Percentiles rank a stretch among this genome's conserved stretches.
Evolutionary conservation across 805 yeast genomes (phyloP).

Genomic region (Kluyveromyces aestuarii): DNA sequence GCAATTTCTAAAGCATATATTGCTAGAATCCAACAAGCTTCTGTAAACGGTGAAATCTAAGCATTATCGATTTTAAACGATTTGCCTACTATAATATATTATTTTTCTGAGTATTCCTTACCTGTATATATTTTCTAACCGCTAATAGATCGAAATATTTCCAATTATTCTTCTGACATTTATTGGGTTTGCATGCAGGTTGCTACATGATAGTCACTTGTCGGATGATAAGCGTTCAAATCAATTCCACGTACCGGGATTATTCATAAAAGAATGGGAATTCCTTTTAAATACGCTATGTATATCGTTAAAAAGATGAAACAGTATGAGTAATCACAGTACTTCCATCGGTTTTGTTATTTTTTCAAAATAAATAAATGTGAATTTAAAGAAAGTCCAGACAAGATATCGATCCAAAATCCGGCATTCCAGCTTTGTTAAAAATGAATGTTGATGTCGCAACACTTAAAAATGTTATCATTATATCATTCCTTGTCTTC

Average conservation of each 20-base stretch:
- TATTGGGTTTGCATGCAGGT: too few species aligned
- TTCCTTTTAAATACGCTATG: not conserved
- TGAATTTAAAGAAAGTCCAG: not conserved
- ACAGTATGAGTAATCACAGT: not conserved
- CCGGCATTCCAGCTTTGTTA: not conserved
- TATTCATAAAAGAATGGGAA: too few species aligned
- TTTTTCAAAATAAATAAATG: not conserved
- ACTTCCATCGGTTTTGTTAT: not conserved
- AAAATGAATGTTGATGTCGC: not conserved
- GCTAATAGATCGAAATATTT: not conserved
- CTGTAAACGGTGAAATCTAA: conserved; percentile 26
- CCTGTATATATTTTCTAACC: conserved; percentile 3
- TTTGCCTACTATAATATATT: not conserved
- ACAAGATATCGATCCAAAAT: not conserved
- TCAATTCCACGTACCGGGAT: too few species aligned
- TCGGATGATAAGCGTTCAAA: too few species aligned
- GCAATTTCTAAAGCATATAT: conserved; percentile 70
- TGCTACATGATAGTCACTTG: too few species aligned
- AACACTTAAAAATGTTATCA: not conserved
- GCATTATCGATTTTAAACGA: not conserved
- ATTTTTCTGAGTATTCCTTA: not conserved
- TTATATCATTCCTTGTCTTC: not conserved
- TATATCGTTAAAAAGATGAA: not conserved
- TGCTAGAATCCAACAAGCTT: conserved; percentile 56
- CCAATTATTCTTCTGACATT: too few species aligned